A percentile compares a stretch with the other conserved stretches of the same genome.
Conservation (phyloP, 1,139 yeast genomes). For the Magnusiomyces suaveolens region DNA sequence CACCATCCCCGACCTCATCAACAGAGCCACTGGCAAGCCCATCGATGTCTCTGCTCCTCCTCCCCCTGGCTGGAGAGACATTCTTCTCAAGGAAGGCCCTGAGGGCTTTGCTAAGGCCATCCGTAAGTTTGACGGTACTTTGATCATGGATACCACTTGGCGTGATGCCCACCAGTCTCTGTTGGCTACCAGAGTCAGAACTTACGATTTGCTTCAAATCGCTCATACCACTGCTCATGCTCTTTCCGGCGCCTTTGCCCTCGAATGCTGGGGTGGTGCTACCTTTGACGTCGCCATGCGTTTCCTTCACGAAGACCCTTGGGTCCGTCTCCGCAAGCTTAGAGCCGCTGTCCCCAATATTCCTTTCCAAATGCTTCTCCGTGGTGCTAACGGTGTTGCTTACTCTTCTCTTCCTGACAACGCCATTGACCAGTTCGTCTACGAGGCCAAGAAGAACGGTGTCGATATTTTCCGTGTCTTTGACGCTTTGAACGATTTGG, state of each 20-base stretch:
- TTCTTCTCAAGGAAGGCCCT: slow-evolving; percentile 76
- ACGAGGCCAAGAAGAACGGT: slow-evolving; percentile 90
- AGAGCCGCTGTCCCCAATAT: slow-evolving; percentile 91
- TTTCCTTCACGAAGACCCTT: slow-evolving; percentile 96
- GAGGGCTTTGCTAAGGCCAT: slow-evolving; percentile 81
- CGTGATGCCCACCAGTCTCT: slow-evolving; percentile 99
- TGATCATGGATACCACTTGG: slow-evolving; percentile 98
- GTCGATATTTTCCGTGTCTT: slow-evolving; percentile 96
- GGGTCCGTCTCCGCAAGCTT: slow-evolving; percentile 87
- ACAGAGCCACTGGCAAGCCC: slow-evolving; percentile 48
- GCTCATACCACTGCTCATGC: slow-evolving; percentile 94
- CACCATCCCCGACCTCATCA: slow-evolving; percentile 53
- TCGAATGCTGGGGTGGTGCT: slow-evolving; percentile 99
- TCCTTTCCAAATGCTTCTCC: slow-evolving; percentile 96
- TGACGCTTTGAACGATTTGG: slow-evolving; percentile 93
- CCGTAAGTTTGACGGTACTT: slow-evolving; percentile 72
- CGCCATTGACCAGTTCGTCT: slow-evolving; percentile 93
- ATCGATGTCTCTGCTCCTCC: slow-evolving; percentile 50
- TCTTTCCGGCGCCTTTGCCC: slow-evolving; percentile 78
- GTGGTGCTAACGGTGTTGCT: slow-evolving; percentile 99
- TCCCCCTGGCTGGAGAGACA: slow-evolving; percentile 86
- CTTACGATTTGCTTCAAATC: slow-evolving; percentile 79
- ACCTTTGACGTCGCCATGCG: slow-evolving; percentile 98
- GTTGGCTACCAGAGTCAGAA: slow-evolving; percentile 93
- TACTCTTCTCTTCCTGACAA: slow-evolving; percentile 96